Conservation (phyloP, 345 rosid genomes). For the Gossypium longicalyx region DNA sequence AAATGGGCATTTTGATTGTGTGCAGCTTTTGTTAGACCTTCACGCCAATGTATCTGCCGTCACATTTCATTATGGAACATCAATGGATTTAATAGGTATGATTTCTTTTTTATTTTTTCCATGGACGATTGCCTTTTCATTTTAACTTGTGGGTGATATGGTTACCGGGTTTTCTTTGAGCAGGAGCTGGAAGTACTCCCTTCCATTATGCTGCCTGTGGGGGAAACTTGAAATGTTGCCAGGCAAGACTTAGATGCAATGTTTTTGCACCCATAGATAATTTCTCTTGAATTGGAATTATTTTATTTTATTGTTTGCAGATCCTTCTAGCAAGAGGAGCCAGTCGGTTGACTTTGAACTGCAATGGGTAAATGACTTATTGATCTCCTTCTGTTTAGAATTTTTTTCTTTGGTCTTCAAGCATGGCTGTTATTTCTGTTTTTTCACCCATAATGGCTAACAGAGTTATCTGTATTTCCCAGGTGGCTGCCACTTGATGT, state of each 20-base stretch:
- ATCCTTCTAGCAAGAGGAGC: slow-evolving; percentile 89
- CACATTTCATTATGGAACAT: slow-evolving; percentile 95
- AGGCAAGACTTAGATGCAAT: slow-evolving; percentile 45
- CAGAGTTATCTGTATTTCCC: slow-evolving; percentile 16
- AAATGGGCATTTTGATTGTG: slow-evolving; percentile 91
- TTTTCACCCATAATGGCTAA: neutral
- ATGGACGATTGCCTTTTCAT: neutral
- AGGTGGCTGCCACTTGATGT: slow-evolving; percentile 98
- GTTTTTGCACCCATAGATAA: neutral
- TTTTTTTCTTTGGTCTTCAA: neutral
- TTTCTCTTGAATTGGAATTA: slow-evolving; percentile 14
- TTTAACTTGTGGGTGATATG: slow-evolving; percentile 8
- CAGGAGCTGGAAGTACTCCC: slow-evolving; percentile 98
- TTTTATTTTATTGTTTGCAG: slow-evolving; percentile 37
- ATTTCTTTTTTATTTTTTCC: slow-evolving; percentile 2
- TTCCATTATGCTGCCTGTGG: slow-evolving; percentile 99
- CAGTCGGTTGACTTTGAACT: slow-evolving; percentile 68
- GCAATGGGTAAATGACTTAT: slow-evolving; percentile 68
- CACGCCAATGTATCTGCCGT: slow-evolving; percentile 71
- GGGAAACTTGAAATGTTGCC: slow-evolving; percentile 95
- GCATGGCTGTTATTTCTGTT: neutral
- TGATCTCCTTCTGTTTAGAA: slow-evolving; percentile 5
- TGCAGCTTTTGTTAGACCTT: slow-evolving; percentile 91
- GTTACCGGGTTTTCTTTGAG: neutral
- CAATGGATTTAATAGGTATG: slow-evolving; percentile 95